Base-by-base conservation (phyloP, 768 basidiomycete species). In the Hericium alpestre region DNA sequence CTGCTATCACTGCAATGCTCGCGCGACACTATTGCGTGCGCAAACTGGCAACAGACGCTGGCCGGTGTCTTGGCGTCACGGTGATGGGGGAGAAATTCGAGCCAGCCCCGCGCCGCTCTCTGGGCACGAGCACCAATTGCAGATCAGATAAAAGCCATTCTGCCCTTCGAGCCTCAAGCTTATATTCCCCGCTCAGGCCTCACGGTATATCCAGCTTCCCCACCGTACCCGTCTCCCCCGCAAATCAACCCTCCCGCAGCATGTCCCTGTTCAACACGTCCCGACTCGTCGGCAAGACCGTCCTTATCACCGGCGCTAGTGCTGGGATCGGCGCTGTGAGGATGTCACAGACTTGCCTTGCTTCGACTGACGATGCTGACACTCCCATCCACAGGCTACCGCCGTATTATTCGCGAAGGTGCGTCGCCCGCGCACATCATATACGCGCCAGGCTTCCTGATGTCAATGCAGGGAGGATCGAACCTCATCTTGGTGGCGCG, bases 331-430 rank as follows among this genome's bases (percentile, higher is more conserved):
- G 93, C 56, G 87, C 90, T 56, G 90, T 90, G 65, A 67, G 85
- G 10, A 51, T 71, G 38, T 18, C 27, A 55, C 6, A 46, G 43
- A 46, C 13, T 20, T 46, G 16, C n/a, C n/a, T 46, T 3, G n/a
- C n/a, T 46, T 20, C 15, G 4, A n/a, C n/a, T n/a, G 43, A 46
- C 20, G n/a, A 18, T 46, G n/a, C 20, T 37, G 22, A 43, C 18
- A 37, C 43, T 48, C 40, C 39, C 50, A 23, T 38, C 54, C 52
- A 61, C 67, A 93, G 90, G 90, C 89, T 4, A 86, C 93, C 2
- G 93, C 93, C 38, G 64, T 92, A 49, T 79, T 96, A 51, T 96
- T 95, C 61, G 93, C 93, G 43, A 93, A 84, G 76, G 90, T 89
- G 62, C n/a, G 65, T 57, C 18, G 3, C 7, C 38, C 20, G 46